Base-by-base conservation (phyloP, 306 rosid genomes). In the Betula pendula region DNA sequence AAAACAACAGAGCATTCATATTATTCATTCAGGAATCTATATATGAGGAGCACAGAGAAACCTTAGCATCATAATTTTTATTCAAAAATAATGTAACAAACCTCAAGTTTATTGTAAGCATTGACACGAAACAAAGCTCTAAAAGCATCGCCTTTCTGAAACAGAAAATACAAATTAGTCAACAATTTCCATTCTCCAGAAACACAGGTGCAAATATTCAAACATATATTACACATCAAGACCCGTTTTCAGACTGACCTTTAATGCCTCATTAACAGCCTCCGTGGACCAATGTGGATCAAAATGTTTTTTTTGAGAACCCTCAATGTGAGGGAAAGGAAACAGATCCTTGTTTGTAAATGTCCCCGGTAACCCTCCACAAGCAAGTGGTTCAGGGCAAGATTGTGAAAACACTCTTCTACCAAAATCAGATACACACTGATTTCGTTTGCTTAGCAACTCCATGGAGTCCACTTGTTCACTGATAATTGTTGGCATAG, bases 31-130 rank as follows among this genome's bases (percentile, higher is more conserved):
- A 48, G 73, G 24, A 63, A 72, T 66, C 66, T 72, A 82, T 48
- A 33, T 50, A 78, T 24, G 31, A 77, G 50, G 68, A 75, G 55
- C 48, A 70, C 20, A 44, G 27, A 52, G 44, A 53, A 71, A 69
- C 9, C 49, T 2, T 6, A 52, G 38, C 47, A 17, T 22, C 22
- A 0, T 19, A 47, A 25, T 24, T 24, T 70, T 20, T 9, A 27
- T 5, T 33, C 8, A 20, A 47, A 24, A 70, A 44, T 42, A 70
- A 55, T 14, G 70, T 70, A 35, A 53, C 83, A 73, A 77, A 92
- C 98, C 97, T 95, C 98, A 49, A 81, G 70, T 81, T 86, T 88
- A 73, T 95, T 90, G 86, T 89, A 91, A 22, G 92, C 96, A 82
- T 95, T 95, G 83, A 95, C 96, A 58, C 53, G 90, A 76, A 95